Conservation (phyloP, 768 basidiomycete species). For the Hemileccinum rubropunctum region DNA sequence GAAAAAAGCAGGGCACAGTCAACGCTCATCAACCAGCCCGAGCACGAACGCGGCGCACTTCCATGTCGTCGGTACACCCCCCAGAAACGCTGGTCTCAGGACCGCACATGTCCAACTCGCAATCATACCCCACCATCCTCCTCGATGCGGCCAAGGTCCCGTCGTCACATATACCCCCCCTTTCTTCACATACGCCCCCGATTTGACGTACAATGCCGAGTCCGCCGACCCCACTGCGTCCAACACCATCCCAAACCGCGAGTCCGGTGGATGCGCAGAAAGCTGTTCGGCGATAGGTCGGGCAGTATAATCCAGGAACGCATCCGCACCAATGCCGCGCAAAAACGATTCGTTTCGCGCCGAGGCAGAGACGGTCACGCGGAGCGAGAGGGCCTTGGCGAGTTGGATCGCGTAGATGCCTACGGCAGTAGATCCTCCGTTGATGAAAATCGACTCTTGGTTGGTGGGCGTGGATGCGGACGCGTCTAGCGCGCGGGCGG, state of each 20-base stretch:
- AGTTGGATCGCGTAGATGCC: constrained; percentile 72
- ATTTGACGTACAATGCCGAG: constrained; percentile 47
- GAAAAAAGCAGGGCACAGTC: background rate
- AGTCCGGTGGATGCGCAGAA: constrained; percentile 39
- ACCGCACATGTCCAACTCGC: background rate
- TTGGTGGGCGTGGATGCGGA: background rate
- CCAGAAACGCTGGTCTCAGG: constrained; percentile 46
- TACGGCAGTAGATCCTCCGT: constrained; percentile 68
- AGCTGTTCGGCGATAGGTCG: constrained; percentile 49
- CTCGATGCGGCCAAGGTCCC: constrained; percentile 41
- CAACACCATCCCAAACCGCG: constrained; percentile 55
- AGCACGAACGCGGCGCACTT: constrained; percentile 34
- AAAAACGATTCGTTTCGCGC: constrained; percentile 58
- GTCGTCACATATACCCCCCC: constrained; percentile 53
- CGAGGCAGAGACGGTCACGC: constrained; percentile 59
- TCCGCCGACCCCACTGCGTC: constrained; percentile 56
- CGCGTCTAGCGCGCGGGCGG: constrained; percentile 23
- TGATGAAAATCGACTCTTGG: constrained; percentile 59
- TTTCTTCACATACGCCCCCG: constrained; percentile 49
- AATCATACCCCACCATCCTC: constrained; percentile 15
- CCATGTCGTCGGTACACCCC: constrained; percentile 48
- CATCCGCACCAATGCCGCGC: constrained; percentile 60
- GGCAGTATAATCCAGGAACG: constrained; percentile 64
- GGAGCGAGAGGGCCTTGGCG: constrained; percentile 61
- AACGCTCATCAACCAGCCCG: background rate